Conservation (phyloP, 306 rosid species). For the Cucumis sativus region DNA sequence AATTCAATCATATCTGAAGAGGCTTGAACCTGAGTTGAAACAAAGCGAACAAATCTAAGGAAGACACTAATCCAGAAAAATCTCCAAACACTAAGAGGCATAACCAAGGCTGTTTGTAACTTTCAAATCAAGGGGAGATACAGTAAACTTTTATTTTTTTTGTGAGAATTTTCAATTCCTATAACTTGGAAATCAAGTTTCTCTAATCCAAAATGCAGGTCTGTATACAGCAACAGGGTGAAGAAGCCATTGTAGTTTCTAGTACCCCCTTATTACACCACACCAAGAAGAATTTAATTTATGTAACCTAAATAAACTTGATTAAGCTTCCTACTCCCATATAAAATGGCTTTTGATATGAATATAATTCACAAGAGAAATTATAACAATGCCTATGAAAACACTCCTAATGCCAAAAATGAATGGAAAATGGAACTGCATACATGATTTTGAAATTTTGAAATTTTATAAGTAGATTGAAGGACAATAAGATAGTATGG, state of each 20-base stretch:
- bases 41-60: too few species aligned
- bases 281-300: conserved; percentile 8
- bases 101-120: too few species aligned
- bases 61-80: too few species aligned
- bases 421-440: conserved; percentile 1
- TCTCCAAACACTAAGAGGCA: too few species aligned
- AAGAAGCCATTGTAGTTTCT: background rate
- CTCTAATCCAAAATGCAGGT: background rate
- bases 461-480: conserved; percentile 34
- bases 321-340: conserved; percentile 8
- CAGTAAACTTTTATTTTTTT: too few species aligned
- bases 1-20: too few species aligned
- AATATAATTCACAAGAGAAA: background rate
- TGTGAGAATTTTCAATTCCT: background rate
- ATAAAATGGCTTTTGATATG: background rate
- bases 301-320: background rate
- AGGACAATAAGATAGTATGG: conserved; percentile 68
- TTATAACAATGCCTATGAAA: conserved; percentile 21
- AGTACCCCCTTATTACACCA: conserved; percentile 5
- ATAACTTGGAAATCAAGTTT: background rate
- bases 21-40: too few species aligned
- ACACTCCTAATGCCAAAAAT: conserved; percentile 14
- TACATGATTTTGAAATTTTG: background rate
- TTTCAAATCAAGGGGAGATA: too few species aligned
- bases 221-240: background rate